Conservation (phyloP, 169 alveolate genomes). For the Plasmodium yoelii region DNA sequence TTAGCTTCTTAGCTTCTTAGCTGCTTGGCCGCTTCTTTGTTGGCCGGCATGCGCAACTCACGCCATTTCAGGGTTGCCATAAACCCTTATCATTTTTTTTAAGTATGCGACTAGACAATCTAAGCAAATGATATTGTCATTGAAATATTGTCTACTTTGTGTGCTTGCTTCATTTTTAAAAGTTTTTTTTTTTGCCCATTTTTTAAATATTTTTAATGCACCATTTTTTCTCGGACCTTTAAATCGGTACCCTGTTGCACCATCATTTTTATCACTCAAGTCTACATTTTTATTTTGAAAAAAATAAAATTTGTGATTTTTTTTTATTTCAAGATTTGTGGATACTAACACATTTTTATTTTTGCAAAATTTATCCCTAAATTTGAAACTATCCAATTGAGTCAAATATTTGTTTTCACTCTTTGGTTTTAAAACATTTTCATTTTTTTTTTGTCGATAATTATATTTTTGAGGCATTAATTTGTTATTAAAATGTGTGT, state of each 20-base stretch:
- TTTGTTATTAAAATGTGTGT: constrained; percentile 8
- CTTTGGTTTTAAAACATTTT: neutral
- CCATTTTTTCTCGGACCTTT: constrained; percentile 6
- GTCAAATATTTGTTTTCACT: neutral
- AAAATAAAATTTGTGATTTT: no score
- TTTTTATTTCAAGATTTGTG: no score
- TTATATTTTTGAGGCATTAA: neutral
- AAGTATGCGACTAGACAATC: constrained; percentile 47
- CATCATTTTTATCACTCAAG: no score
- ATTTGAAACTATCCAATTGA: no score
- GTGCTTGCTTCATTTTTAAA: constrained; percentile 1
- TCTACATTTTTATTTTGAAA: no score
- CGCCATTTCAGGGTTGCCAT: constrained; percentile 57
- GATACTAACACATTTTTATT: no score
- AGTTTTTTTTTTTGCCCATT: constrained; percentile 16
- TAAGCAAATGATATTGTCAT: constrained; percentile 64
- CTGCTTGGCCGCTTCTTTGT: no score
- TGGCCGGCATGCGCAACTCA: neutral
- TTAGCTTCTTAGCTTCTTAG: no score
- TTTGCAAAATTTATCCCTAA: no score
- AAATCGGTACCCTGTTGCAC: constrained; percentile 34
- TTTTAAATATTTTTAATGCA: neutral
- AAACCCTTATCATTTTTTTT: constrained; percentile 46
- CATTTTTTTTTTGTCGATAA: neutral
- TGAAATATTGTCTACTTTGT: constrained; percentile 16